A percentile compares a stretch with the other conserved stretches of the same genome.
Evolutionary conservation across 352 stramenopile species (phyloP).

Genomic region (Phytophthora gonapodyides): DNA sequence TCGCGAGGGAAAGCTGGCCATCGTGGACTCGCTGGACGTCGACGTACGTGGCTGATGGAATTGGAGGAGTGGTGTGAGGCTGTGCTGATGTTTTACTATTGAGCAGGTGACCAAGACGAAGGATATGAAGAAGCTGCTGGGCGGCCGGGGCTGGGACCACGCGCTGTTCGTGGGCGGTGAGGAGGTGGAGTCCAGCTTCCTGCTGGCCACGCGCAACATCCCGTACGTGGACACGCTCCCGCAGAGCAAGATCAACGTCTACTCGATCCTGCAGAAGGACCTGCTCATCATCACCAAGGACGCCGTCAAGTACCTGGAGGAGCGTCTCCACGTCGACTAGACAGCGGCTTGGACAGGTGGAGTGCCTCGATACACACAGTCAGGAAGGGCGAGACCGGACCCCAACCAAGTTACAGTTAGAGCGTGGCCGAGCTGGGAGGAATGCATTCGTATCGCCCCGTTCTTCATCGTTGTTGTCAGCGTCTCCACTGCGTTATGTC

Average conservation of each 20-base stretch:
- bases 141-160: constrained; percentile 82
- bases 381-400: constrained; percentile 11
- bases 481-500: constrained; percentile 5
- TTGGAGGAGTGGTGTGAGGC: constrained; percentile 1
- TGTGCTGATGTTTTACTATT: constrained; percentile 5
- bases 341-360: constrained; percentile 8
- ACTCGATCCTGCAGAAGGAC: constrained; percentile 91
- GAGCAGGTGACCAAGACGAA: constrained; percentile 84
- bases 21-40: constrained; percentile 78
- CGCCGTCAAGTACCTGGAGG: constrained; percentile 88
- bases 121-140: constrained; percentile 84
- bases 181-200: constrained; percentile 75
- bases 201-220: constrained; percentile 86
- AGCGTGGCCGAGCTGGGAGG: constrained; percentile 20
- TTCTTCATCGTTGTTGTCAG: constrained; percentile 1
- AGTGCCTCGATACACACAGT: constrained; percentile 25
- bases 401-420: constrained; percentile 28
- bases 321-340: constrained; percentile 86
- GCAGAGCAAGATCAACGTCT: constrained; percentile 91
- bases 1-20: constrained; percentile 82
- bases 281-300: constrained; percentile 86
- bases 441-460: constrained; percentile 20
- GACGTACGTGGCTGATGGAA: constrained; percentile 52
- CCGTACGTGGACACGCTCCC: constrained; percentile 82
- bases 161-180: constrained; percentile 84